A percentile compares a stretch with the other conserved stretches of the same genome.
phyloP scores from a whole-genome alignment of 176 grass and related monocot genomes.

The Musa schizocarpa region DNA sequence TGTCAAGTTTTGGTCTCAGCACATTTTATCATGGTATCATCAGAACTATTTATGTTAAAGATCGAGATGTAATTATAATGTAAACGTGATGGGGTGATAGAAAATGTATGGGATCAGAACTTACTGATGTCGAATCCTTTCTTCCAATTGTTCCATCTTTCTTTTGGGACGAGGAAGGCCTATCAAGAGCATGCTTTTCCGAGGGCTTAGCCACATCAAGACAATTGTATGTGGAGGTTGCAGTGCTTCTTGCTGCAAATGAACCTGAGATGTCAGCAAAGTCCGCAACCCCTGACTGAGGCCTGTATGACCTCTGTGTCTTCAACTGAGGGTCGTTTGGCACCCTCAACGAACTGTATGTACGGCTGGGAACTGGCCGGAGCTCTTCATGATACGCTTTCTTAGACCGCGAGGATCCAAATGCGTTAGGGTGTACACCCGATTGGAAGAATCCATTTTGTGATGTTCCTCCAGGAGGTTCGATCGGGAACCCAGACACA shows the following conservation, averaged over 20 bases:
- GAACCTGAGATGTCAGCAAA: slow-evolving; percentile 12
- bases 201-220: slow-evolving; percentile 44
- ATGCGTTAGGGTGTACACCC: slow-evolving; percentile 38
- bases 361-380: slow-evolving; percentile 19
- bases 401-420: slow-evolving; percentile 64
- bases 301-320: slow-evolving; percentile 16
- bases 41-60: not conserved
- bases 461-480: slow-evolving; percentile 25
- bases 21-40: not conserved
- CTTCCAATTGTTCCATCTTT: slow-evolving; percentile 5
- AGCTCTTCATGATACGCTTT: slow-evolving; percentile 26
- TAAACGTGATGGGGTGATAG: not conserved
- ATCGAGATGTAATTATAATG: not conserved
- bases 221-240: slow-evolving; percentile 11
- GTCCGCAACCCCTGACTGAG: slow-evolving; percentile 48
- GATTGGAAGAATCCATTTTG: slow-evolving; percentile 9
- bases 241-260: not conserved
- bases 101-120: not conserved
- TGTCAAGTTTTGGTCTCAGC: no score
- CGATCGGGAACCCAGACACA: slow-evolving; percentile 55
- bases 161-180: slow-evolving; percentile 7
- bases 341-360: slow-evolving; percentile 51
- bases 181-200: slow-evolving; percentile 27
- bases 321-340: slow-evolving; percentile 27
- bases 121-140: not conserved